Percentiles rank a stretch among this genome's conserved stretches.
These are phyloP conservation scores for Marasmius sp. DNA, from an alignment of 1,284 basidiomycete species.

Conservation along the genomic window DNA sequence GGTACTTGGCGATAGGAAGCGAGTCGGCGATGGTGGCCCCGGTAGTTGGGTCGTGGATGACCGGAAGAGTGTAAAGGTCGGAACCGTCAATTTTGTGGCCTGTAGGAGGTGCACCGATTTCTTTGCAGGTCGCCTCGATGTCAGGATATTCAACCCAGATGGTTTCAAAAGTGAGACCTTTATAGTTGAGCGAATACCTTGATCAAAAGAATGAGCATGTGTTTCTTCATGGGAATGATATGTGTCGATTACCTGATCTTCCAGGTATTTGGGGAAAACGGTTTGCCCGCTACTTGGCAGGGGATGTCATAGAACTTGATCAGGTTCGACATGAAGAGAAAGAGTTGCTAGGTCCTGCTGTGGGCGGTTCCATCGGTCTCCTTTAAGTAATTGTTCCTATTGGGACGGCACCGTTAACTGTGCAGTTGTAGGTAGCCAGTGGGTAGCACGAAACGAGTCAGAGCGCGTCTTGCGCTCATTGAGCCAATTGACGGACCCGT, in stretches of 20 bases:
- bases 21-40: slow-evolving; percentile 38
- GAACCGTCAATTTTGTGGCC: slow-evolving; percentile 23
- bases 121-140: slow-evolving; percentile 30
- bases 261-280: neutral
- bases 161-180: slow-evolving; percentile 38
- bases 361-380: too few species aligned
- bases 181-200: slow-evolving; percentile 33
- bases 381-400: too few species aligned
- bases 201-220: neutral
- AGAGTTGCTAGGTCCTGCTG: too few species aligned
- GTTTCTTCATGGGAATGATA: neutral
- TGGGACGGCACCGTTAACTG: too few species aligned
- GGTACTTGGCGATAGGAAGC: slow-evolving; percentile 41
- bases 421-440: too few species aligned
- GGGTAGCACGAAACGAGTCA: too few species aligned
- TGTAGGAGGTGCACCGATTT: slow-evolving; percentile 32
- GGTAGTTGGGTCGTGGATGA: slow-evolving; percentile 28
- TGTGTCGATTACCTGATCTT: neutral
- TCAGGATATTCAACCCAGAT: slow-evolving; percentile 42
- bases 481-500: too few species aligned
- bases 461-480: too few species aligned
- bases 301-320: too few species aligned
- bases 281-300: too few species aligned
- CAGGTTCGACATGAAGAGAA: too few species aligned
- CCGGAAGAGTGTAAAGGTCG: slow-evolving; percentile 20